Percentiles rank a stretch among this genome's conserved stretches.
Evolutionary conservation across 495 filamentous ascomycete species (phyloP).

Genomic region (Aspergillus campestris): DNA sequence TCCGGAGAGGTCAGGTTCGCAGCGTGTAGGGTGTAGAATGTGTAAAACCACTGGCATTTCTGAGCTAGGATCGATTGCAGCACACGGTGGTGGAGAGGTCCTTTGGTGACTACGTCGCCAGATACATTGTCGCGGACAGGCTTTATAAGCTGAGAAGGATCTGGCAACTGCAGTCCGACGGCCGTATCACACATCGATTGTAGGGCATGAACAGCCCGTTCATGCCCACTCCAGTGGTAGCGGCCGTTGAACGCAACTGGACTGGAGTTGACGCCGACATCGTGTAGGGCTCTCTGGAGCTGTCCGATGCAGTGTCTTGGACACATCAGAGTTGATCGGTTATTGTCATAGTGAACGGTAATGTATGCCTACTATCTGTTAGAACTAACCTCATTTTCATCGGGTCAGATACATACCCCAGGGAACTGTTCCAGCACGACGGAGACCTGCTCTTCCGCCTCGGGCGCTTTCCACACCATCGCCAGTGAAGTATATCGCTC

Average conservation of each 20-base stretch:
- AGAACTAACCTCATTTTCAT: too few relatives aligned
- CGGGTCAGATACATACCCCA: constrained; percentile 16
- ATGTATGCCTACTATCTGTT: constrained; percentile 12
- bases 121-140: constrained; percentile 22
- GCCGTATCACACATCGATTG: constrained; percentile 5
- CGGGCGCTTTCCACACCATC: constrained; percentile 8
- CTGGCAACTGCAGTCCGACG: constrained; percentile 25
- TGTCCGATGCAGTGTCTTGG: constrained; percentile 1
- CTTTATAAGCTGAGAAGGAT: constrained; percentile 22
- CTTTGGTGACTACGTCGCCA: not conserved
- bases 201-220: constrained; percentile 1
- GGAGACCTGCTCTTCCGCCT: not conserved
- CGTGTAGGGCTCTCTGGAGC: constrained; percentile 19
- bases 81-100: constrained; percentile 22
- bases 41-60: constrained; percentile 34
- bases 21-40: constrained; percentile 11
- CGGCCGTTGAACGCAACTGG: constrained; percentile 14
- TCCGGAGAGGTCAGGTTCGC: constrained; percentile 9
- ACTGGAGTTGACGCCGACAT: constrained; percentile 24
- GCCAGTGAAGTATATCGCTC: constrained; percentile 14
- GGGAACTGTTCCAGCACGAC: constrained; percentile 3
- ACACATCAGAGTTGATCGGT: constrained; percentile 15
- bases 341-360: constrained; percentile 12
- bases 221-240: constrained; percentile 12
- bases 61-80: constrained; percentile 33